Conservation (phyloP, 768 basidiomycete species). For the Xanthoconium purpureum region DNA sequence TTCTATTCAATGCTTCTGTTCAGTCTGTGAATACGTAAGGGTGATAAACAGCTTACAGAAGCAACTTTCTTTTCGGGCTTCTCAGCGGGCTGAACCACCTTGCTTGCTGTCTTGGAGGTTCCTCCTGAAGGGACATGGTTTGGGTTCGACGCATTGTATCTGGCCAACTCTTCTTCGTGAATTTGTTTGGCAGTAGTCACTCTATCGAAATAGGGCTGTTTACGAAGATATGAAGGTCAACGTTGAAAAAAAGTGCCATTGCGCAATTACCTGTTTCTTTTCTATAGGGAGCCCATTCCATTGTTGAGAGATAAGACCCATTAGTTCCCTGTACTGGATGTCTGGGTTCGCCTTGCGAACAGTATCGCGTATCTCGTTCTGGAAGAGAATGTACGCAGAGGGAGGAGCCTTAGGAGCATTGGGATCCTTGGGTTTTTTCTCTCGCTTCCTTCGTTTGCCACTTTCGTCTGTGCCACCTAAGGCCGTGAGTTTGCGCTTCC, state of each 20-base stretch:
- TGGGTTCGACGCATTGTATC: constrained; percentile 56
- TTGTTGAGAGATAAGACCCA: constrained; percentile 64
- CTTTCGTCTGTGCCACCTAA: constrained; percentile 36
- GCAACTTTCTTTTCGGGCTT: constrained; percentile 26
- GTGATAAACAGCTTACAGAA: constrained; percentile 17
- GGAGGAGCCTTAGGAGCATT: constrained; percentile 93
- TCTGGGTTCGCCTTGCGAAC: constrained; percentile 64
- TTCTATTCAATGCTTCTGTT: constrained; percentile 22
- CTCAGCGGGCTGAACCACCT: constrained; percentile 28
- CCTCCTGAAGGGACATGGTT: constrained; percentile 49
- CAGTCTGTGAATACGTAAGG: constrained; percentile 13
- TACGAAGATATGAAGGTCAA: not conserved
- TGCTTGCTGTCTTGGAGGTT: constrained; percentile 32
- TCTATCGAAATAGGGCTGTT: constrained; percentile 34
- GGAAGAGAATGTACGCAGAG: constrained; percentile 91
- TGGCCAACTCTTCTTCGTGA: constrained; percentile 61
- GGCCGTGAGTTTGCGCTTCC: constrained; percentile 50
- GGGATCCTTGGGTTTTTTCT: constrained; percentile 77
- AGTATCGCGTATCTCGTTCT: constrained; percentile 81
- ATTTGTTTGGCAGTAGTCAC: constrained; percentile 59
- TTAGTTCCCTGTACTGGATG: constrained; percentile 67
- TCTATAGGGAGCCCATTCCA: constrained; percentile 70
- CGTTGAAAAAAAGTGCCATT: not conserved
- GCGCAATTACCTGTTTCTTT: constrained; percentile 68
- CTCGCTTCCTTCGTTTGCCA: constrained; percentile 34